Conservation (phyloP, 805 yeast genomes). For the Sungouiella thailandica region DNA sequence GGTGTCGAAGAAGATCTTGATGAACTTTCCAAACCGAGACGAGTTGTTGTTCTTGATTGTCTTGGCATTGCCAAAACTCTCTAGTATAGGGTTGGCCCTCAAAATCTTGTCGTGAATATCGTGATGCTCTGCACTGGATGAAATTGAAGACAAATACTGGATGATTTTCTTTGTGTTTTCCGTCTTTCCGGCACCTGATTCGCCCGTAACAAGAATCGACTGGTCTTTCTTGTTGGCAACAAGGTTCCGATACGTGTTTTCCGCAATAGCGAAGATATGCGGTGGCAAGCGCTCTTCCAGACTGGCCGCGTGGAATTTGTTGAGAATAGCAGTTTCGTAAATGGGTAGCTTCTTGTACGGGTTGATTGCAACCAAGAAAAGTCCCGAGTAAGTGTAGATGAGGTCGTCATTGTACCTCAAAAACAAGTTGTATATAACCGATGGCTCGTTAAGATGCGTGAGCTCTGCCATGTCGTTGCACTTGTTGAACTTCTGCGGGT, state of each 20-base stretch:
- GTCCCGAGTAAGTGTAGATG: slow-evolving; percentile 92
- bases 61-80: slow-evolving; percentile 95
- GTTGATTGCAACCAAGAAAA: slow-evolving; percentile 90
- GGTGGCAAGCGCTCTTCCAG: slow-evolving; percentile 48
- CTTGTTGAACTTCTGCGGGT: slow-evolving; percentile 85
- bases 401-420: slow-evolving; percentile 70
- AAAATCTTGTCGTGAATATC: slow-evolving; percentile 79
- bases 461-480: slow-evolving; percentile 95
- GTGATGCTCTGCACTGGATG: slow-evolving; percentile 30
- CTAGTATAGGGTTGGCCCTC: slow-evolving; percentile 92
- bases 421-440: slow-evolving; percentile 82
- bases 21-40: slow-evolving; percentile 94
- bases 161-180: slow-evolving; percentile 94
- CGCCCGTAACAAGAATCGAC: slow-evolving; percentile 95
- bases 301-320: slow-evolving; percentile 42
- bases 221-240: slow-evolving; percentile 70
- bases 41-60: slow-evolving; percentile 92
- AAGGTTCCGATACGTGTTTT: slow-evolving; percentile 76
- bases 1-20: slow-evolving; percentile 70
- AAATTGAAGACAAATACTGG: slow-evolving; percentile 81
- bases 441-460: slow-evolving; percentile 91
- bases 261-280: slow-evolving; percentile 88
- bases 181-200: slow-evolving; percentile 98
- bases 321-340: slow-evolving; percentile 56
- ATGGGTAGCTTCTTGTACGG: slow-evolving; percentile 78